Conservation (phyloP, 2,329 filamentous ascomycete species). For the Aspergillus aculeatus region DNA sequence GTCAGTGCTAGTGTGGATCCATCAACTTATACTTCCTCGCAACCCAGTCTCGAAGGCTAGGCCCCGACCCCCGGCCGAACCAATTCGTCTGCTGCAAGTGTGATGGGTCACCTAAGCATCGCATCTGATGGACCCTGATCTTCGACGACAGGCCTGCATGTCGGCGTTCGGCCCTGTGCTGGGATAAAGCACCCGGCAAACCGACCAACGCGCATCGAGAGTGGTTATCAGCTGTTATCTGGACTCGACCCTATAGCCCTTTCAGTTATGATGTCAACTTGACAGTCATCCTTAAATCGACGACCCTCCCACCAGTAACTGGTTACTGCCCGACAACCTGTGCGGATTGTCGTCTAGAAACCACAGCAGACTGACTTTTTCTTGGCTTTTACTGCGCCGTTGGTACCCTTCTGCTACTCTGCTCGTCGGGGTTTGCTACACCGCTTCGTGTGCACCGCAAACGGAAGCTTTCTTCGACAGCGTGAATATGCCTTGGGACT, state of each 20-base stretch:
- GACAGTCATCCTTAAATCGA: neutral
- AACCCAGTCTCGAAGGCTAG: neutral
- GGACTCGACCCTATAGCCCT: neutral
- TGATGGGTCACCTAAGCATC: neutral
- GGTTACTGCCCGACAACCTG: no score
- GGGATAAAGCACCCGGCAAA: neutral
- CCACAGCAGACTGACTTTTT: neutral
- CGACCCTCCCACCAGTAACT: neutral
- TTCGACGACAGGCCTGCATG: neutral
- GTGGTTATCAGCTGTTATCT: neutral
- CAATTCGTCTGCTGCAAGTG: neutral
- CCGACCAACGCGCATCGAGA: neutral
- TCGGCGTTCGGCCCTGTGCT: neutral
- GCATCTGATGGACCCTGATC: neutral
- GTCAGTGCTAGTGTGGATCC: neutral
- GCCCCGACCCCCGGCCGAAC: no score
- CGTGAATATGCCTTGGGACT: neutral
- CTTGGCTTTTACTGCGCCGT: neutral
- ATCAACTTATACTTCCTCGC: neutral
- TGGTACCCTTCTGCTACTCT: neutral
- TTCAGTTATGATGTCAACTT: neutral
- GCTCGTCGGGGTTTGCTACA: neutral
- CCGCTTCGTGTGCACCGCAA: neutral
- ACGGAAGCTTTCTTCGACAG: no score
- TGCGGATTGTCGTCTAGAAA: neutral